Evolutionary conservation across 768 basidiomycete species (phyloP).

Genomic region (Boletus speciosus): DNA sequence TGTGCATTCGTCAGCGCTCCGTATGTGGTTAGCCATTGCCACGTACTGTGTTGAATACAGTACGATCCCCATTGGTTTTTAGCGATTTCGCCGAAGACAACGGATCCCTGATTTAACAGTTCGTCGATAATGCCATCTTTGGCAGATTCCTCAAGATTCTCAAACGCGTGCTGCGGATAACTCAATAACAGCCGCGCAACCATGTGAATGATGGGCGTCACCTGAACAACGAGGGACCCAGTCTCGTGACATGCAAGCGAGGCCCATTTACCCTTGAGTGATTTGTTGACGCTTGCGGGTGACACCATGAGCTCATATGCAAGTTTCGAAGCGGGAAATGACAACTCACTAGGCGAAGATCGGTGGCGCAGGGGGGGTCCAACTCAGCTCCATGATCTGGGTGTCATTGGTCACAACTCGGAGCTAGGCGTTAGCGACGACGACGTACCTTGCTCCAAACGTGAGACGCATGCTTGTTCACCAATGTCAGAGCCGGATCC

Average conservation of each 20-base stretch:
- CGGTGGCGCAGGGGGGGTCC: slow-evolving; percentile 83
- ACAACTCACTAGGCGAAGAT: slow-evolving; percentile 77
- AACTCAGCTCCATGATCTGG: slow-evolving; percentile 86
- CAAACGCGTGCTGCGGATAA: slow-evolving; percentile 66
- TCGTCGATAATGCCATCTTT: slow-evolving; percentile 86
- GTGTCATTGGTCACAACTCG: slow-evolving; percentile 4
- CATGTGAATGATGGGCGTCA: slow-evolving; percentile 26
- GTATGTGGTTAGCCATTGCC: background rate
- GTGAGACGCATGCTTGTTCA: slow-evolving; percentile 89
- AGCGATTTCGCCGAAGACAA: slow-evolving; percentile 68
- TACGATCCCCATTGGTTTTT: slow-evolving; percentile 91
- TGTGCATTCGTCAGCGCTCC: slow-evolving; percentile 1
- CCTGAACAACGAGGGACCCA: slow-evolving; percentile 84
- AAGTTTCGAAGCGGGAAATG: background rate
- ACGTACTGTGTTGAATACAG: slow-evolving; percentile 80
- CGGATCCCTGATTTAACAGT: slow-evolving; percentile 67
- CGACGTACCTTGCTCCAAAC: slow-evolving; percentile 80
- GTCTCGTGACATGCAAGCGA: slow-evolving; percentile 88
- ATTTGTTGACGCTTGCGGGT: slow-evolving; percentile 70
- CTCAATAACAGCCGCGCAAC: slow-evolving; percentile 8
- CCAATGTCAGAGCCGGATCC: slow-evolving; percentile 81
- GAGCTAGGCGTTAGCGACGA: background rate
- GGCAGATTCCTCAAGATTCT: slow-evolving; percentile 78
- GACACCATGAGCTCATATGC: slow-evolving; percentile 1
- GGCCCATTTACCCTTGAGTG: slow-evolving; percentile 86